Evolutionary conservation across 768 basidiomycete genomes (phyloP).

Genomic region (Tricholoma flavovirens): DNA sequence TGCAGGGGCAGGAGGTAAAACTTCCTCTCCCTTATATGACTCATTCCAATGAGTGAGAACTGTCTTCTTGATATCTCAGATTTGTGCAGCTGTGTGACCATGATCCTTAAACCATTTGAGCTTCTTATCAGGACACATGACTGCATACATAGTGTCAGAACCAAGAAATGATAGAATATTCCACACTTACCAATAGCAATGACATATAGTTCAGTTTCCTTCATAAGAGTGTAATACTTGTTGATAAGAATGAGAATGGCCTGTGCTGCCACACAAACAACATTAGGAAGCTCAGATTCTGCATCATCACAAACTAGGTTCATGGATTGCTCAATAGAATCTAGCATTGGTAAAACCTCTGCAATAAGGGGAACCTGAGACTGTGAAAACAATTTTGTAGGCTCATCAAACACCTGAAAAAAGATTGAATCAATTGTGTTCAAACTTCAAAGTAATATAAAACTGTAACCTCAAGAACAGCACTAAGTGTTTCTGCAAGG

Average conservation of each 20-base stretch:
- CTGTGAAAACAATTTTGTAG: slow-evolving; percentile 22
- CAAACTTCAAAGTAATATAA: not conserved
- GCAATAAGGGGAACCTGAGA: slow-evolving; percentile 16
- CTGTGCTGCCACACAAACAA: slow-evolving; percentile 15
- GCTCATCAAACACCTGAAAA: slow-evolving; percentile 19
- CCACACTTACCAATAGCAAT: slow-evolving; percentile 13
- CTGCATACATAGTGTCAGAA: slow-evolving; percentile 16
- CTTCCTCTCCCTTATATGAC: not conserved
- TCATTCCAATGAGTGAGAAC: not conserved
- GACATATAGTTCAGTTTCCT: slow-evolving; percentile 13
- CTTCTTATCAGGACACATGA: slow-evolving; percentile 17
- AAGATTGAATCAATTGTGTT: not conserved
- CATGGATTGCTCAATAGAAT: slow-evolving; percentile 11
- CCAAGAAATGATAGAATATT: slow-evolving; percentile 1
- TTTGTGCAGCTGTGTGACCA: not conserved
- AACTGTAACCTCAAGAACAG: slow-evolving; percentile 19
- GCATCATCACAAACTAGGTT: slow-evolving; percentile 12
- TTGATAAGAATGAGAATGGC: slow-evolving; percentile 13
- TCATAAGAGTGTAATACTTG: slow-evolving; percentile 12
- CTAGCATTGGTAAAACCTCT: slow-evolving; percentile 14
- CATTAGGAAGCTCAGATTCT: slow-evolving; percentile 9
- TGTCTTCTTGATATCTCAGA: not conserved
- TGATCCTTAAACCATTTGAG: not conserved
- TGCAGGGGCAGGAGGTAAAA: not conserved
- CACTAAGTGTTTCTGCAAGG: slow-evolving; percentile 19